Base-by-base conservation (phyloP, 345 rosid genomes). In the Boechera stricta region DNA sequence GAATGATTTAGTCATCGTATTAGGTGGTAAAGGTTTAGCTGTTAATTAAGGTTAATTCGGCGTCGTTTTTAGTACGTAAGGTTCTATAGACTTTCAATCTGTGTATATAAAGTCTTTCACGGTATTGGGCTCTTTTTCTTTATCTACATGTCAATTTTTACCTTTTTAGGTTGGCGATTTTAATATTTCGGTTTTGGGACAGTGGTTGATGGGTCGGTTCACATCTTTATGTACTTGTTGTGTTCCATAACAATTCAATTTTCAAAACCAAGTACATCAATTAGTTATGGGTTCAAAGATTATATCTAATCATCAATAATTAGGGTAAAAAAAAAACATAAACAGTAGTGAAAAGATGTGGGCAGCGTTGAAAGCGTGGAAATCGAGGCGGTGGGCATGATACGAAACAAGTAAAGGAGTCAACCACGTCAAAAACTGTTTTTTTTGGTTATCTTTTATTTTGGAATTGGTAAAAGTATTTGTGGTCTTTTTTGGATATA, bases 11-110 rank as follows among this genome's bases (percentile, higher is more conserved):
- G 29, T 26, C 7, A 10, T 74, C 12, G 31, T 21, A 44, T 44
- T 58, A 66, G 48, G 53, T 64, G 64, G 81, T 55, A 52, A 53
- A 49, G 24, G 58, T 33, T 75, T 75, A 75, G 74, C 7, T 44
- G 35, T 56, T 70, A 45, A 2, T 53, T 62, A 61, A 71, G 67
- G 59, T 70, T 55, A 53, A 11, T 64, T 28, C 49, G 48, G 71
- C 59, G 56, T 69, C 48, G 65, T 63, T 75, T 21, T 75, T 75
- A 76, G 69, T 59, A 10, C 65, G 69, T 45, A 32, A 49, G 65
- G 42, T 5, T 35, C 45, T 15, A 15, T 41, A 48, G 33, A 39
- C 24, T 64, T 64, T 53, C 26, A 13, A 7, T 53, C 49, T 59
- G 33, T 75, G 62, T 76, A 68, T 69, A 76, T 41, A 7, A 8